Conservation (phyloP, 177 flowering plant genomes). For the Vitis hybrid region DNA sequence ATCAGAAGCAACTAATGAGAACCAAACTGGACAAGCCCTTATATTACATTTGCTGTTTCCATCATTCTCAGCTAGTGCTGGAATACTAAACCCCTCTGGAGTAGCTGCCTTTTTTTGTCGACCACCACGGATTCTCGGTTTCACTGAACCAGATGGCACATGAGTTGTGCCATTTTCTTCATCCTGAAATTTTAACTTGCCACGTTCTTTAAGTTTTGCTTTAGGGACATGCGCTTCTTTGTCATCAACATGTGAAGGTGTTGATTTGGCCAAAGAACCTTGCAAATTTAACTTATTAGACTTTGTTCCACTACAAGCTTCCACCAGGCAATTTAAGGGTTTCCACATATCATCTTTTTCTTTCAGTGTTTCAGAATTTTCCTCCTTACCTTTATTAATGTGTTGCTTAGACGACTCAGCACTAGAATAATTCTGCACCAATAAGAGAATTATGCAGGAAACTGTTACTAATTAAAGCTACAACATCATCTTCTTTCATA, state of each 20-base stretch:
- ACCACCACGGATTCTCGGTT: neutral
- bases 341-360: constrained; percentile 18
- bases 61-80: constrained; percentile 17
- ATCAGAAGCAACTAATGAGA: constrained; percentile 27
- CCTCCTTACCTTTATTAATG: constrained; percentile 1
- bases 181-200: constrained; percentile 7
- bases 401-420: constrained; percentile 15
- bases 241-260: constrained; percentile 1
- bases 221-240: constrained; percentile 4
- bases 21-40: constrained; percentile 31
- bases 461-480: neutral
- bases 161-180: constrained; percentile 10
- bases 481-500: neutral
- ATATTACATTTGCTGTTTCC: constrained; percentile 10
- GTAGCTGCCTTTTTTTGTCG: constrained; percentile 9
- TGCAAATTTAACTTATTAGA: constrained; percentile 1
- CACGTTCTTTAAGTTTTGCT: constrained; percentile 2
- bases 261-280: neutral
- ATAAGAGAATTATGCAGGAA: neutral
- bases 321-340: constrained; percentile 17
- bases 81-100: constrained; percentile 14
- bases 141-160: constrained; percentile 12
- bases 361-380: constrained; percentile 1
- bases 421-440: constrained; percentile 20
- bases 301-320: constrained; percentile 20